Percentiles rank a stretch among this genome's conserved stretches.
Conservation (phyloP, 2,329 filamentous ascomycete genomes). For the Chalaropsis thielavioides region DNA sequence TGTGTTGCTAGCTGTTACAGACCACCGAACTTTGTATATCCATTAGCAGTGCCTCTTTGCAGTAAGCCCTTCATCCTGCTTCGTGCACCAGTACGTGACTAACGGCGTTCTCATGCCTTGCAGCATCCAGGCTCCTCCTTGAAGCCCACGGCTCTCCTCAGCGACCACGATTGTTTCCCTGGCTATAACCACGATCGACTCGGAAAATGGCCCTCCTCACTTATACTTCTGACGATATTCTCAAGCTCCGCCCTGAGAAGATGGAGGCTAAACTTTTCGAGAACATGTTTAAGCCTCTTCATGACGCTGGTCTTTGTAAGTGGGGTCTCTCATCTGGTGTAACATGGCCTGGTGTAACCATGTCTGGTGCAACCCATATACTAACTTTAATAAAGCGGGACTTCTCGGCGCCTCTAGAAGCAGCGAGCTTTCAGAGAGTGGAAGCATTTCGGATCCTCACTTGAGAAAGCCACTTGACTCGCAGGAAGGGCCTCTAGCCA, state of each 20-base stretch:
- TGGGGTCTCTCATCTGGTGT: not conserved
- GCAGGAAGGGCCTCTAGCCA: conserved; percentile 4
- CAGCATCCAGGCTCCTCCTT: not conserved
- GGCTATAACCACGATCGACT: not conserved
- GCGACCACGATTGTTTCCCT: not conserved
- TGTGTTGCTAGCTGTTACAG: not conserved
- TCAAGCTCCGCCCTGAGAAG: conserved; percentile 15
- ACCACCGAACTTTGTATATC: not conserved
- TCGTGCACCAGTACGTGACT: not conserved
- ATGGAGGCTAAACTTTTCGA: conserved; percentile 11
- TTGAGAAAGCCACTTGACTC: not conserved
- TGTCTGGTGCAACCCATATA: not conserved
- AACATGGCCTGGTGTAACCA: not conserved
- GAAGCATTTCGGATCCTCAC: not conserved
- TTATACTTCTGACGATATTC: conserved; percentile 17
- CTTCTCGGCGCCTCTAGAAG: conserved; percentile 4
- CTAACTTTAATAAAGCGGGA: conserved; percentile 10
- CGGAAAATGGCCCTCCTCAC: conserved; percentile 11
- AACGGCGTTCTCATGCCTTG: not conserved
- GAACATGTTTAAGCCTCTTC: conserved; percentile 16
- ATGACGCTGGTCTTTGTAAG: conserved; percentile 17
- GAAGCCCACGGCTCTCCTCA: not conserved
- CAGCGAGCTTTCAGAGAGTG: not conserved
- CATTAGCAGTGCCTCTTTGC: not conserved
- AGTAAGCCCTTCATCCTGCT: not conserved